These are phyloP conservation scores for Malus hybrid DNA, from an alignment of 331 rosid species.

Conservation along the genomic window DNA sequence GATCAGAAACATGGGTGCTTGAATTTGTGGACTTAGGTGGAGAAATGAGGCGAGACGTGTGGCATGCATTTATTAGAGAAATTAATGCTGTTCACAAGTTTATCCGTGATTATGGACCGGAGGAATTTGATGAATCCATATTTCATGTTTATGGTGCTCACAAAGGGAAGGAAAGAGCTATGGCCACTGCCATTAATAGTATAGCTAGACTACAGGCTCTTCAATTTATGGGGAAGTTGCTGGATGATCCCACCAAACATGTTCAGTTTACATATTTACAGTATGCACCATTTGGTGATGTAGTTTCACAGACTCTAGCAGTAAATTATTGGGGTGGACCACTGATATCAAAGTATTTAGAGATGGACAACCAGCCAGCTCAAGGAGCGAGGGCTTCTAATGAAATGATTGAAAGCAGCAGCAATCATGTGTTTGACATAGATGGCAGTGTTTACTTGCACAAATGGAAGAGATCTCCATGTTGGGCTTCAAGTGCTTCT, in stretches of 20 bases:
- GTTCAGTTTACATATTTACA: constrained; percentile 73
- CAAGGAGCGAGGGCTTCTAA: constrained; percentile 33
- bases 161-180: constrained; percentile 76
- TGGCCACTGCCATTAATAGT: constrained; percentile 49
- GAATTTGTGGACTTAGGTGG: constrained; percentile 98
- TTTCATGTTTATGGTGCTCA: constrained; percentile 65
- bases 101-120: constrained; percentile 64
- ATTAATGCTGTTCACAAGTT: constrained; percentile 71
- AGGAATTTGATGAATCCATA: constrained; percentile 55
- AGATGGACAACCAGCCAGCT: constrained; percentile 27
- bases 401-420: constrained; percentile 39
- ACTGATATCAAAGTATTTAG: constrained; percentile 41
- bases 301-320: constrained; percentile 81
- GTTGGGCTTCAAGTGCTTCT: constrained; percentile 69
- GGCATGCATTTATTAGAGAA: constrained; percentile 88
- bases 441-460: constrained; percentile 93
- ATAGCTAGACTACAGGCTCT: constrained; percentile 91
- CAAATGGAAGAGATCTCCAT: constrained; percentile 85
- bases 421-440: constrained; percentile 61
- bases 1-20: constrained; percentile 65
- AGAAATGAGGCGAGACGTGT: constrained; percentile 93
- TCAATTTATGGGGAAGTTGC: constrained; percentile 65
- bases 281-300: constrained; percentile 65
- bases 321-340: constrained; percentile 90
- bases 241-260: constrained; percentile 84